Conservation (phyloP, 2,329 filamentous ascomycete genomes). For the Fusarium musae region DNA sequence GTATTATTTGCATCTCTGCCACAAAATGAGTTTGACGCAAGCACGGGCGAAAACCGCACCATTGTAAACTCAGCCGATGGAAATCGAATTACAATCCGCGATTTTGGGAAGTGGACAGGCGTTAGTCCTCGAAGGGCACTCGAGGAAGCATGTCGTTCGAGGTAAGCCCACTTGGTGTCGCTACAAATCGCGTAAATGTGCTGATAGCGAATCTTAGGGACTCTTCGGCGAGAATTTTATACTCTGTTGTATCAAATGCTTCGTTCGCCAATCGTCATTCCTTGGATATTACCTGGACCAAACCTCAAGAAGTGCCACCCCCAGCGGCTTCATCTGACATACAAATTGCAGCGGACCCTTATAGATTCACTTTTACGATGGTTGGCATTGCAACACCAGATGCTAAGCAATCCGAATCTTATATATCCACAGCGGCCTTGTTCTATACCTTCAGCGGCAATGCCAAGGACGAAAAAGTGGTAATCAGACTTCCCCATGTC, state of each 20-base stretch:
- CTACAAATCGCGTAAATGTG: background rate
- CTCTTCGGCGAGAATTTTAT: constrained; percentile 72
- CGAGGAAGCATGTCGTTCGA: constrained; percentile 88
- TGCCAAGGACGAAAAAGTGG: constrained; percentile 86
- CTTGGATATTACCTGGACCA: constrained; percentile 82
- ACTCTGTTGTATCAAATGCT: constrained; percentile 76
- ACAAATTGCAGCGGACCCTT: constrained; percentile 59
- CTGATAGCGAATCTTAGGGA: constrained; percentile 64
- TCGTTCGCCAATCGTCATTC: constrained; percentile 81
- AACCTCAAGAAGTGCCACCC: constrained; percentile 67
- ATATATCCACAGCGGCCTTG: constrained; percentile 81
- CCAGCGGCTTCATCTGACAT: constrained; percentile 51
- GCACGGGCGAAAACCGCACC: constrained; percentile 67
- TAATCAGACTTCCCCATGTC: constrained; percentile 77
- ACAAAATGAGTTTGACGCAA: constrained; percentile 67
- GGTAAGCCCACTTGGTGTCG: constrained; percentile 56
- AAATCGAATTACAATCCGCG: constrained; percentile 71
- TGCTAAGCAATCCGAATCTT: constrained; percentile 85
- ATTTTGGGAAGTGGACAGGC: constrained; percentile 87
- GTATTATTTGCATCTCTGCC: constrained; percentile 70
- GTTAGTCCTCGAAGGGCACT: constrained; percentile 79
- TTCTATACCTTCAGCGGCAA: constrained; percentile 84
- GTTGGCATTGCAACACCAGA: constrained; percentile 77
- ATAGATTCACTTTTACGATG: constrained; percentile 77
- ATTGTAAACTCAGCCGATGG: constrained; percentile 65